These are phyloP conservation scores for Lenzites betulinus DNA, from an alignment of 768 basidiomycete species.

Conservation along the genomic window DNA sequence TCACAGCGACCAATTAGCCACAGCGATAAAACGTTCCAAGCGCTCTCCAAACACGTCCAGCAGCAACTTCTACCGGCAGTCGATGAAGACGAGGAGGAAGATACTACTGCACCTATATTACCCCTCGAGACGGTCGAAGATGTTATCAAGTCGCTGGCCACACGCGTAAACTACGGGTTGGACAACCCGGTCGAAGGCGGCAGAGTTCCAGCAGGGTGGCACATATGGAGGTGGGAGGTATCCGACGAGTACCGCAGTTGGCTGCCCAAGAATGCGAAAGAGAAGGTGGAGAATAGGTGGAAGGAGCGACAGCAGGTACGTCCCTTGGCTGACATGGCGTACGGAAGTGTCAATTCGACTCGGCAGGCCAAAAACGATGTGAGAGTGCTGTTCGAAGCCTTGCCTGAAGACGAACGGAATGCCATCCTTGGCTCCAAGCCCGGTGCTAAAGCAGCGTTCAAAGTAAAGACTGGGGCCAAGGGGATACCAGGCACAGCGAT, in stretches of 20 bases:
- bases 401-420: slow-evolving; percentile 59
- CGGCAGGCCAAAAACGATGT: slow-evolving; percentile 62
- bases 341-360: background rate
- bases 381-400: slow-evolving; percentile 51
- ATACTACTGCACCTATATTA: slow-evolving; percentile 36
- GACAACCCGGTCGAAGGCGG: slow-evolving; percentile 47
- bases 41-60: slow-evolving; percentile 70
- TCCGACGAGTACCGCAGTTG: slow-evolving; percentile 57
- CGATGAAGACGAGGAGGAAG: slow-evolving; percentile 53
- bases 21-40: slow-evolving; percentile 71
- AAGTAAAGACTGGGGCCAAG: slow-evolving; percentile 11
- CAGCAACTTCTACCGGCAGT: slow-evolving; percentile 65
- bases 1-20: slow-evolving; percentile 6
- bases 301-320: slow-evolving; percentile 68
- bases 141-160: slow-evolving; percentile 62
- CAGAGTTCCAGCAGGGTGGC: slow-evolving; percentile 63
- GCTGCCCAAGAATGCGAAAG: slow-evolving; percentile 65
- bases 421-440: slow-evolving; percentile 47
- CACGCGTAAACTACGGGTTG: slow-evolving; percentile 81
- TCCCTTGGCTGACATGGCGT: background rate
- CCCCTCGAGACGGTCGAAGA: slow-evolving; percentile 55
- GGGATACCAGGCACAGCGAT: background rate
- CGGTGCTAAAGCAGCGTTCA: slow-evolving; percentile 1
- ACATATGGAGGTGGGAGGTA: slow-evolving; percentile 88
- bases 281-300: slow-evolving; percentile 61